phyloP scores from a whole-genome alignment of 2,329 filamentous ascomycete genomes.

The Aschersonia sp. region DNA sequence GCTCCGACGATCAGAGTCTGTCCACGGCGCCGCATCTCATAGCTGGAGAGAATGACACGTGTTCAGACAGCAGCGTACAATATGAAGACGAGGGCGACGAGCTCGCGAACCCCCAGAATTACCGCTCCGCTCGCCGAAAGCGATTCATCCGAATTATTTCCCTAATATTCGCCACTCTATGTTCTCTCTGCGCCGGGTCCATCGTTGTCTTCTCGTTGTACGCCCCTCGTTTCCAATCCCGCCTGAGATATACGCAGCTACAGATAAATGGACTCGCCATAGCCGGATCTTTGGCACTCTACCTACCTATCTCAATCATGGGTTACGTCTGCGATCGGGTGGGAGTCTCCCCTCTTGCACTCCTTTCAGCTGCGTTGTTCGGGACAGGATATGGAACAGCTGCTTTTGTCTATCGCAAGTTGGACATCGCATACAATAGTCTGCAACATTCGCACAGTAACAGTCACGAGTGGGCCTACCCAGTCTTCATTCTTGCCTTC shows the following conservation, averaged over 20 bases:
- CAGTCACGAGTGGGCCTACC: constrained; percentile 50
- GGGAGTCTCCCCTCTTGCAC: constrained; percentile 62
- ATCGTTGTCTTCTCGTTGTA: constrained; percentile 92
- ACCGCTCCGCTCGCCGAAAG: constrained; percentile 12
- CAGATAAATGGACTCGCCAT: constrained; percentile 87
- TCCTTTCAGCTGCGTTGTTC: constrained; percentile 60
- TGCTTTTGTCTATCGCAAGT: constrained; percentile 54
- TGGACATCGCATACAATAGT: constrained; percentile 31
- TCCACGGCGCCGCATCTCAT: too few relatives aligned
- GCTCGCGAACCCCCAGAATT: too few relatives aligned
- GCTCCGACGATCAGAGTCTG: too few relatives aligned
- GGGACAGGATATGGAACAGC: constrained; percentile 72
- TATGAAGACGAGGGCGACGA: too few relatives aligned
- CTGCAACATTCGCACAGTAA: constrained; percentile 21
- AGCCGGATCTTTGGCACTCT: constrained; percentile 74
- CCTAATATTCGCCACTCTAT: constrained; percentile 38
- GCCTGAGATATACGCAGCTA: constrained; percentile 76
- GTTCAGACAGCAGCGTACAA: too few relatives aligned
- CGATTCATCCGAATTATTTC: constrained; percentile 27
- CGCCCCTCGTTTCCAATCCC: constrained; percentile 75
- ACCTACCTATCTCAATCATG: constrained; percentile 79
- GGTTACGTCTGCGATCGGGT: constrained; percentile 86
- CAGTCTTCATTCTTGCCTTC: constrained; percentile 75
- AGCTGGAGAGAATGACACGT: too few relatives aligned
- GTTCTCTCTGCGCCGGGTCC: constrained; percentile 69